Evolutionary conservation across 2,329 filamentous ascomycete genomes (phyloP), one percentile per base, ranked within the genome.

Genomic region (Bipolaris cookei): DNA sequence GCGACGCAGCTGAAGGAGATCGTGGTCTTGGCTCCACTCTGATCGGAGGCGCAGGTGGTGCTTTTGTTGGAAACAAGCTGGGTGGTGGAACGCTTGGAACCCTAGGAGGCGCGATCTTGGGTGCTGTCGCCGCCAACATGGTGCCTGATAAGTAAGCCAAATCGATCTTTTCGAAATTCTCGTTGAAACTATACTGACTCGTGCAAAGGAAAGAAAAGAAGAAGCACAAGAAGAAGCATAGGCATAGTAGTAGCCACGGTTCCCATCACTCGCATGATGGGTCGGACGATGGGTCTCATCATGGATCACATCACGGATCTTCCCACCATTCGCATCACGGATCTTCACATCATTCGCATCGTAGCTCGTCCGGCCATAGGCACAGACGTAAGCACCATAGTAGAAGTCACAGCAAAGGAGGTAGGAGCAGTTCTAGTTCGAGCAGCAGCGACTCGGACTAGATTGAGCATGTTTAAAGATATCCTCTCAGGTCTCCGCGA

Each of bases 1-100:
- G 69, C 6, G 72, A 69, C 20, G 65, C 72, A 43, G 70, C 64
- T 35, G 77, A 75, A 38, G 84, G 82, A 61, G 84, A 86, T n/a
- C 82, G 83, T 45, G 84, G 84, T 32, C 78, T 87, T 16, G 83
- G 83, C 3, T 82, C 84, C 1, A 81, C 83, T 3, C 66, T 86
- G 23, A 63, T 83, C 1, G 84, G 84, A 20, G 81, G 82, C 51
- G 83, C 80, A 16, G 83, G 78, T 1, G 84, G 82, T n/a, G 84
- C 81, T 6, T 85, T 80, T 66, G 77, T 83, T 0, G 83, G 82
- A 0, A 81, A 85, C 71, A 80, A 83, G 62, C 73, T 83, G 18
- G 84, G 84, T 11, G 82, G 81, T 25, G 83, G 84, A 16, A 60
- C 80, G 34, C 67, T 86, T 23, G 81, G 82, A 20, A 83, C 81